These are phyloP conservation scores for Candida peoriensis DNA, from an alignment of 805 yeast species.

Conservation along the genomic window DNA sequence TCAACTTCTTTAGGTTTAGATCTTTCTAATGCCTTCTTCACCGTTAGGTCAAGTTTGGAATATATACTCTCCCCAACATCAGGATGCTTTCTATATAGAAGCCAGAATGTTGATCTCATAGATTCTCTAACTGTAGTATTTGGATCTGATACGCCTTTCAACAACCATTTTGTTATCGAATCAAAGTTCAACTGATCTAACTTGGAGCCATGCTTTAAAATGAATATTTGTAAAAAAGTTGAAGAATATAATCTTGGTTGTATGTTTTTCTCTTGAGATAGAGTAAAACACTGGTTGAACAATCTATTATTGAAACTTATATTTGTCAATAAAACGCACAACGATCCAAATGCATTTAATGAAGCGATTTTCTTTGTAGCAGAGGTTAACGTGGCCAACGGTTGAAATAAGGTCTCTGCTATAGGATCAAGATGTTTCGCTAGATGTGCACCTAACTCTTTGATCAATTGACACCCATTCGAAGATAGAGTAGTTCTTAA, in stretches of 20 bases:
- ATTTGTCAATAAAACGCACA: conserved; percentile 49
- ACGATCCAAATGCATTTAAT: conserved; percentile 29
- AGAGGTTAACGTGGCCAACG: conserved; percentile 28
- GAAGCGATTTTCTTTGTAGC: conserved; percentile 34
- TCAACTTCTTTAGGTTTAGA: conserved; percentile 40
- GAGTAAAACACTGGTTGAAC: conserved; percentile 42
- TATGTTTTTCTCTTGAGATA: conserved; percentile 64
- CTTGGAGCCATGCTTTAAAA: conserved; percentile 45
- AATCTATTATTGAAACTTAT: conserved; percentile 49
- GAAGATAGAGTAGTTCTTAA: conserved; percentile 78
- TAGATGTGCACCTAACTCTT: conserved; percentile 44
- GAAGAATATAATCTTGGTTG: conserved; percentile 68
- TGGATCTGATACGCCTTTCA: conserved; percentile 69
- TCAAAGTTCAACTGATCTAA: conserved; percentile 31
- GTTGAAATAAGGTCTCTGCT: conserved; percentile 29
- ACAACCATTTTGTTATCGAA: conserved; percentile 43
- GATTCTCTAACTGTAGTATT: conserved; percentile 74
- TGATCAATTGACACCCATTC: conserved; percentile 70
- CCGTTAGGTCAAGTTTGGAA: conserved; percentile 26
- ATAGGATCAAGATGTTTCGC: conserved; percentile 26
- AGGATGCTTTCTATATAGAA: conserved; percentile 50
- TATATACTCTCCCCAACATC: conserved; percentile 35
- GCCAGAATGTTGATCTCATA: conserved; percentile 74
- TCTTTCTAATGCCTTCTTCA: conserved; percentile 57
- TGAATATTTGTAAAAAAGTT: conserved; percentile 59